Evolutionary conservation across 305 asterid species (phyloP), one percentile per base, ranked within the genome.

Genomic region (Fraxinus albicans): DNA sequence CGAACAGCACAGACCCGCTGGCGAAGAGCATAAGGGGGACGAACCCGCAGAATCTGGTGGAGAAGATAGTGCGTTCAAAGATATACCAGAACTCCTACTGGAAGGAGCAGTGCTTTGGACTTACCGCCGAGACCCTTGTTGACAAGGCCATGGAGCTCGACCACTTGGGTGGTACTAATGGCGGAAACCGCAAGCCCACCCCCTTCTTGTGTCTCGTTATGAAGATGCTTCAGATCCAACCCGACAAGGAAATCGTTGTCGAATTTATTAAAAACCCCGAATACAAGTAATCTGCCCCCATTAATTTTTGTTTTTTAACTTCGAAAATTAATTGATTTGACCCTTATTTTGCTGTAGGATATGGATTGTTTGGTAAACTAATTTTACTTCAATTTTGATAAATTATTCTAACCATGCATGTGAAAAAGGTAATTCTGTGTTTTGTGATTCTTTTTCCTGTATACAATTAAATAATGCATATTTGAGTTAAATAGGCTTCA

Each of bases 141-240:
- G 99, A 94, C 90, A 96, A 94, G 88, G 99, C 99, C 82, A 94
- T 96, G 99, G 99, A 93, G 88, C 91, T 96, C 74, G 98, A 96
- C 87, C 99, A 96, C 88, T 87, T 96, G 78, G 99, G 99, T 79
- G 98, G 98, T 13, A 89, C 99, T 65, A 82, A 63, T 81, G 98
- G 96, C 6, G 99, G 99, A 36, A 94, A 76, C 83, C 92, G 98
- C 19, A 94, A 89, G 73, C 98, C 99, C 70, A 88, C 97, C 42
- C 98, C 98, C 36, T 96, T 96, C 85, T 89, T 94, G 88, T 93
- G 98, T 80, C 98, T 96, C 17, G 92, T 96, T 72, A 90, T 89
- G 91, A 93, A 94, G 90, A 96, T 94, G 99, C 99, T 94, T 78
- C 99, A 94, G 92, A 96, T 96, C 86, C 99, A 96, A 83, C 98